phyloP scores from a whole-genome alignment of 1,139 yeast genomes.

The Suhomyces atakaporum region DNA sequence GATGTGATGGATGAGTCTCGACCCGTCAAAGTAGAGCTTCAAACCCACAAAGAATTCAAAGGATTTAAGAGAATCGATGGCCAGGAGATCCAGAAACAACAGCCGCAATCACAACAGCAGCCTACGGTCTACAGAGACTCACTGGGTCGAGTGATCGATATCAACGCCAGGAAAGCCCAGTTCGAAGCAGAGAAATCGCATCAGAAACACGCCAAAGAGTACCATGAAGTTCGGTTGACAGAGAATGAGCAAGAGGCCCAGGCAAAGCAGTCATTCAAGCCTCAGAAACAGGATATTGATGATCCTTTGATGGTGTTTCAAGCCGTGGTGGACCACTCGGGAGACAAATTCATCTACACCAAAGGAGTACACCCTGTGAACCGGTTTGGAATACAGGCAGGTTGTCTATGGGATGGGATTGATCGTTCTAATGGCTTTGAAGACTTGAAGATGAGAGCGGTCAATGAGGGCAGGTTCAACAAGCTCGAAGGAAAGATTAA shows the following conservation, averaged over 20 bases:
- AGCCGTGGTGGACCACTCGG: not conserved
- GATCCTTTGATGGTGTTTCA: conserved; percentile 69
- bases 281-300: conserved; percentile 48
- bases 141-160: conserved; percentile 52
- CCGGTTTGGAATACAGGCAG: conserved; percentile 76
- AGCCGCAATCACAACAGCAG: conserved; percentile 13
- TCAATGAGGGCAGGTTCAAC: conserved; percentile 45
- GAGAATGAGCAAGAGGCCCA: conserved; percentile 25
- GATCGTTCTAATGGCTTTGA: conserved; percentile 94
- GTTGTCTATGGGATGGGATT: conserved; percentile 90
- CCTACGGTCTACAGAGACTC: conserved; percentile 63
- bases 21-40: conserved; percentile 24
- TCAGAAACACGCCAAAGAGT: conserved; percentile 25
- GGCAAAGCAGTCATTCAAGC: conserved; percentile 16
- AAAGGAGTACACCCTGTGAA: conserved; percentile 62
- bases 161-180: conserved; percentile 32
- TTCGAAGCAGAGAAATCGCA: conserved; percentile 28
- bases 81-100: conserved; percentile 13
- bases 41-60: conserved; percentile 19
- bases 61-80: conserved; percentile 47
- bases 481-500: conserved; percentile 22
- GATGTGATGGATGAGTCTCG: conserved; percentile 27
- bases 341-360: conserved; percentile 27
- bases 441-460: conserved; percentile 56
- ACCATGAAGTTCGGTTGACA: conserved; percentile 48